A percentile compares a stretch with the other conserved stretches of the same genome.
Evolutionary conservation across 73 alveolate genomes (phyloP).

Genomic region (Paramecium caudatum): DNA sequence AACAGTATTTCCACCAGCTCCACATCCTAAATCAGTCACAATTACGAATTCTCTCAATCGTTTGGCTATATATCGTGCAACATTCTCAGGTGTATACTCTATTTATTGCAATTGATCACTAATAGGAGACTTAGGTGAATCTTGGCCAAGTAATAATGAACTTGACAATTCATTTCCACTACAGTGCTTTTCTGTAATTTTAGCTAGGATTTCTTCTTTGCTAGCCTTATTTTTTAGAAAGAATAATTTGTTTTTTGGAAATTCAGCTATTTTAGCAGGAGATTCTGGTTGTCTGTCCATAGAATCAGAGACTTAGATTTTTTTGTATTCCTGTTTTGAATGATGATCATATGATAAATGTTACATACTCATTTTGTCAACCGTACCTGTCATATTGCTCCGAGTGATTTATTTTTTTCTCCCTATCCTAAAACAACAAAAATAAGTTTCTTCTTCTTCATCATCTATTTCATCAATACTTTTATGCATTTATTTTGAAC

Average conservation of each 20-base stretch:
- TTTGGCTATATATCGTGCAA: slow-evolving; percentile 58
- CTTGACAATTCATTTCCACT: background rate
- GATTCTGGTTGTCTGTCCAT: background rate
- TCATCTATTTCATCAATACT: too few species aligned
- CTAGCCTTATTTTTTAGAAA: slow-evolving; percentile 31
- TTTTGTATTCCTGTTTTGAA: too few species aligned
- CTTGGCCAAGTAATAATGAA: background rate
- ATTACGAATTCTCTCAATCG: background rate
- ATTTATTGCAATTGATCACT: background rate
- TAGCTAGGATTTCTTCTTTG: background rate
- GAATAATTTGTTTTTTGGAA: slow-evolving; percentile 35
- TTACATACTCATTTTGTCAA: slow-evolving; percentile 16
- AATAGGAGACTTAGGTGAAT: background rate
- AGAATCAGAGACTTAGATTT: background rate
- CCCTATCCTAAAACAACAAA: background rate
- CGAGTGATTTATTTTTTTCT: background rate
- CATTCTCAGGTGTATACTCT: slow-evolving; percentile 5
- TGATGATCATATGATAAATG: background rate
- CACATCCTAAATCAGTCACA: slow-evolving; percentile 60
- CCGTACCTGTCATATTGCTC: background rate
- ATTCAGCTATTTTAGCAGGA: background rate
- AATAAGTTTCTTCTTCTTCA: slow-evolving; percentile 1
- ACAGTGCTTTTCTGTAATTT: slow-evolving; percentile 35
- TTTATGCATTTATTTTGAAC: too few species aligned
- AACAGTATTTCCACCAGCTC: slow-evolving; percentile 50